These are phyloP conservation scores for Globisporangium mamillatum DNA, from an alignment of 352 stramenopile species.

Conservation along the genomic window DNA sequence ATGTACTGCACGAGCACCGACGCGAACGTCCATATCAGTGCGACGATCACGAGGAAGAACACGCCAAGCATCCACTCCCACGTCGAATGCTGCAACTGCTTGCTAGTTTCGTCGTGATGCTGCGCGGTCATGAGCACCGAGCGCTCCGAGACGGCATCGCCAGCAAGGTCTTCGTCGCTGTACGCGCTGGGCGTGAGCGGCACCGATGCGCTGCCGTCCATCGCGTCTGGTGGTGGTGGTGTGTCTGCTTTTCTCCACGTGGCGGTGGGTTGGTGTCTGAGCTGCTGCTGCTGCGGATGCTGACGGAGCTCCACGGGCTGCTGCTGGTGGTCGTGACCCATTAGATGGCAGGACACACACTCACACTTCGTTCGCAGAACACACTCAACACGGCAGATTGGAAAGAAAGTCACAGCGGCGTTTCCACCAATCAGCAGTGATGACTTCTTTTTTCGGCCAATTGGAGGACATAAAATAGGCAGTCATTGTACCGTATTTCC, in stretches of 20 bases:
- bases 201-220: slow-evolving; percentile 14
- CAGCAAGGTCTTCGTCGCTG: slow-evolving; percentile 3
- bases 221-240: not conserved
- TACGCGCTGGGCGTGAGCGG: slow-evolving; percentile 6
- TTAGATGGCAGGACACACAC: slow-evolving; percentile 4
- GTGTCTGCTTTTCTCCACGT: slow-evolving; percentile 1
- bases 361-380: slow-evolving; percentile 2
- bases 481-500: not conserved
- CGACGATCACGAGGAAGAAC: slow-evolving; percentile 68
- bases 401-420: not conserved
- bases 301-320: slow-evolving; percentile 2
- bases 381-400: not conserved
- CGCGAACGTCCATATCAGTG: slow-evolving; percentile 82
- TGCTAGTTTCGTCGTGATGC: slow-evolving; percentile 5
- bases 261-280: slow-evolving; percentile 12
- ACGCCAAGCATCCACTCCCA: slow-evolving; percentile 74
- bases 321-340: slow-evolving; percentile 11
- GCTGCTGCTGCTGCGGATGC: not conserved
- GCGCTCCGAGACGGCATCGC: slow-evolving; percentile 24
- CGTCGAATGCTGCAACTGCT: slow-evolving; percentile 25
- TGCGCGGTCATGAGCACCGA: slow-evolving; percentile 22
- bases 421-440: slow-evolving; percentile 8
- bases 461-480: not conserved
- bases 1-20: slow-evolving; percentile 89
- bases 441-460: slow-evolving; percentile 4